Base-by-base conservation (phyloP, 805 yeast species). In the Kazachstania africana region DNA sequence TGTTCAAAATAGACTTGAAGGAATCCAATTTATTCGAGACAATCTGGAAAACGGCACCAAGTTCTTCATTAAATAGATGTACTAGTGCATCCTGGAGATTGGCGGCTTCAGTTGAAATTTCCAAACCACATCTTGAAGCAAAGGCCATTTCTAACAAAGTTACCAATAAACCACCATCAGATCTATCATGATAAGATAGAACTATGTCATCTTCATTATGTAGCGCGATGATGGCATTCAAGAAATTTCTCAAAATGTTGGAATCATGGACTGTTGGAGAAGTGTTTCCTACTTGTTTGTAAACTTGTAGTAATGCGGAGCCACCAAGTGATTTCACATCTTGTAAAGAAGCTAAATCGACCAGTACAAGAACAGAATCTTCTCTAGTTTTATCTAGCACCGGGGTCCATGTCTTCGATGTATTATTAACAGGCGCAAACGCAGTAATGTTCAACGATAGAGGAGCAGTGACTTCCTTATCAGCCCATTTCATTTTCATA, bases 401-500 rank as follows among this genome's bases (percentile, higher is more conserved):
- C 24, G 99, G 98, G 17, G 96, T 88, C 98, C 98, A 91, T 1
- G 98, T 91, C 37, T 70, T 75, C 23, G 84, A 69, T 20, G 95
- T 87, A 55, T 87, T 68, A 27, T 62, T 62, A 29, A 91, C 96
- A 22, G 94, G 83, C 36, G 80, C 82, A 55, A 88, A 91, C 1
- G 97, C 91, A 15, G 98, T 87, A 44, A 88, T 69, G 29, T 82
- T 79, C 47, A 88, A 71, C 9, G 96, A 79, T 52, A 91, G 65
- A 29, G 99, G 99, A n/a, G 96, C 84, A 39, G 91, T 76, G 26
- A 91, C 97, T 58, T 84, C 94, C 48, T 78, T 82, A 32, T 75
- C 72, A 30, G 70, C 82, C 99, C 99, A 91, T 50, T 79, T 78
- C 97, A 91, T 91, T 64, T 85, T 84, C 98, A 91, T 88, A 15